These are phyloP conservation scores for Puccinia novopanici DNA, from an alignment of 1,284 basidiomycete genomes.

Conservation along the genomic window DNA sequence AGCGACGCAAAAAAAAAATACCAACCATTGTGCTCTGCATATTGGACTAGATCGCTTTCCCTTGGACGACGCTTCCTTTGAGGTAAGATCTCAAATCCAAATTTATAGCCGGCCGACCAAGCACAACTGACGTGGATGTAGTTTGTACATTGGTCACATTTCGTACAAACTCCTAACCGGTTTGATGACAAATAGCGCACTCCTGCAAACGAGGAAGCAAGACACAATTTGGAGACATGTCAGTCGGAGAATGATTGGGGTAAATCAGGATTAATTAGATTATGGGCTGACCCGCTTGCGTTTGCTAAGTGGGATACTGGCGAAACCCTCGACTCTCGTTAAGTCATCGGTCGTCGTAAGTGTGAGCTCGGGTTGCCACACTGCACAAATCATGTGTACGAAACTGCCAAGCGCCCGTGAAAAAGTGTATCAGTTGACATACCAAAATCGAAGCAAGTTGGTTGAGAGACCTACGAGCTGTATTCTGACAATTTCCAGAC, in stretches of 20 bases:
- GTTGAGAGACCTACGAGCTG: constrained; percentile 30
- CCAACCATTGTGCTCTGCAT: constrained; percentile 41
- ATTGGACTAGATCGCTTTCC: constrained; percentile 38
- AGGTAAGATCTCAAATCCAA: constrained; percentile 47
- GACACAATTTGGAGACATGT: neutral
- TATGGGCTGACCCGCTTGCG: constrained; percentile 28
- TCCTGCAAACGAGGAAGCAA: constrained; percentile 20
- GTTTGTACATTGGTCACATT: constrained; percentile 45
- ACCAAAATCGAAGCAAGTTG: neutral
- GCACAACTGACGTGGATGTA: constrained; percentile 49
- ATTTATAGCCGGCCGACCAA: constrained; percentile 49
- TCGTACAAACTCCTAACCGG: constrained; percentile 40
- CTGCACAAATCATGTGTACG: constrained; percentile 48
- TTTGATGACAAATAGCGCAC: constrained; percentile 34
- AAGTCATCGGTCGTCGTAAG: constrained; percentile 27
- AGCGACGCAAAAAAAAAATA: neutral
- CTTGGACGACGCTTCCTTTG: constrained; percentile 40
- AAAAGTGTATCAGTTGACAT: constrained; percentile 3
- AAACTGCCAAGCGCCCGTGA: constrained; percentile 9
- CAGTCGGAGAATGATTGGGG: neutral
- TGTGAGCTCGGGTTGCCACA: constrained; percentile 49
- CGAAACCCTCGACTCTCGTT: constrained; percentile 47
- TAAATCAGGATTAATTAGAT: neutral
- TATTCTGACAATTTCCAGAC: constrained; percentile 50
- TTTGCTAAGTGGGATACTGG: constrained; percentile 40